Conservation (phyloP, 768 basidiomycete species). For the Mycena metata region DNA sequence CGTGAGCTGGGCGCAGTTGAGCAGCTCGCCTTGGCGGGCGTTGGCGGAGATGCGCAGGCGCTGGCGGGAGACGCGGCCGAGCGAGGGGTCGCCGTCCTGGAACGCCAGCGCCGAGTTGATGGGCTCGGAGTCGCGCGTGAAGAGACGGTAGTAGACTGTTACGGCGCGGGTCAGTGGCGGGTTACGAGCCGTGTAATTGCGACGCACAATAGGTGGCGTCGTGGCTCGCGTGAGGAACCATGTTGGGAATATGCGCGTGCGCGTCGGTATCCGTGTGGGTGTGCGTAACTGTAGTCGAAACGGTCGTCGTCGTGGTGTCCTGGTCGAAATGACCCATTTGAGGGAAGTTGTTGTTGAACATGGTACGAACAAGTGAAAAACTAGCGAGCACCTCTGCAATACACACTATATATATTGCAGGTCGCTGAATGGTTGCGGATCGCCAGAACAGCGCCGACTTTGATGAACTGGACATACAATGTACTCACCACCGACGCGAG, state of each 20-base stretch:
- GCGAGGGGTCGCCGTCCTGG: slow-evolving; percentile 22
- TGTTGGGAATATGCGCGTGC: no score
- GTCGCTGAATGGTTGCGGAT: slow-evolving; percentile 5
- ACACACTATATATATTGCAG: slow-evolving; percentile 8
- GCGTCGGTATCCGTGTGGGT: slow-evolving; percentile 22
- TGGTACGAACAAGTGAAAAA: slow-evolving; percentile 15
- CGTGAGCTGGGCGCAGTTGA: slow-evolving; percentile 15
- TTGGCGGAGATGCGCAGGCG: slow-evolving; percentile 15
- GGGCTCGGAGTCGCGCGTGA: slow-evolving; percentile 21
- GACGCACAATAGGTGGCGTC: no score
- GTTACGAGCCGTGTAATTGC: no score
- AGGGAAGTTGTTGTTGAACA: slow-evolving; percentile 14
- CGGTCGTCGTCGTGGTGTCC: slow-evolving; percentile 18
- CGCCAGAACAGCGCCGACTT: slow-evolving; percentile 7
- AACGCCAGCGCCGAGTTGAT: slow-evolving; percentile 20
- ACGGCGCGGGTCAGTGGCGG: no score
- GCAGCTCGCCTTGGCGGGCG: slow-evolving; percentile 16
- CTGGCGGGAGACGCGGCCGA: slow-evolving; percentile 22
- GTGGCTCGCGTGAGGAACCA: no score
- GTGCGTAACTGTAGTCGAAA: slow-evolving; percentile 16
- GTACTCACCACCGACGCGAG: slow-evolving; percentile 9
- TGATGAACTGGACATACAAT: slow-evolving; percentile 9
- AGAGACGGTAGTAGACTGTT: no score
- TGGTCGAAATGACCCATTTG: slow-evolving; percentile 19
- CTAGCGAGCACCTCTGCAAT: slow-evolving; percentile 1